These are phyloP conservation scores for Psidium guajava DNA, from an alignment of 345 rosid genomes.

Conservation along the genomic window DNA sequence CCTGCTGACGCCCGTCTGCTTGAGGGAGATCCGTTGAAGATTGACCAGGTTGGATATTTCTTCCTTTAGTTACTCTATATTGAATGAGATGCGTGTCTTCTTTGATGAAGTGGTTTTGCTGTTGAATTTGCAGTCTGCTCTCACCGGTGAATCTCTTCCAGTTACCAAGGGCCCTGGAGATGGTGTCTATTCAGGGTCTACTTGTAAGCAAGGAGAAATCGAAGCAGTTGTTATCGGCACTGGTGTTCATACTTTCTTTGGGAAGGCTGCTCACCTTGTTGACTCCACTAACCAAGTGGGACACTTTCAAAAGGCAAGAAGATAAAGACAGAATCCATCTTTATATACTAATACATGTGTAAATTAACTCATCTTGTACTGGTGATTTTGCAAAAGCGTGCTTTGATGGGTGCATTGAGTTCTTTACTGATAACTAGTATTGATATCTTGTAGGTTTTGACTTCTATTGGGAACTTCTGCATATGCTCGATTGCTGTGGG, in stretches of 20 bases:
- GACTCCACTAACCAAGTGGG: slow-evolving; percentile 99
- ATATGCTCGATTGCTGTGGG: slow-evolving; percentile 95
- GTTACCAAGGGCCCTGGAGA: slow-evolving; percentile 96
- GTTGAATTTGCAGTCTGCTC: slow-evolving; percentile 65
- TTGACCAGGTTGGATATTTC: slow-evolving; percentile 61
- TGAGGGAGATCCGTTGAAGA: slow-evolving; percentile 92
- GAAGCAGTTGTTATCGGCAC: slow-evolving; percentile 97
- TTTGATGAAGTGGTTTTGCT: background rate
- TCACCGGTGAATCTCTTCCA: slow-evolving; percentile 97
- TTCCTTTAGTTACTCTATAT: background rate
- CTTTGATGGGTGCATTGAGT: background rate
- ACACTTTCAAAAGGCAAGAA: slow-evolving; percentile 83
- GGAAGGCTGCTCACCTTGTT: slow-evolving; percentile 97
- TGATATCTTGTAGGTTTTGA: slow-evolving; percentile 59
- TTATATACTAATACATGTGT: background rate
- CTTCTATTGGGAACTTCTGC: slow-evolving; percentile 96
- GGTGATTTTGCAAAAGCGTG: background rate
- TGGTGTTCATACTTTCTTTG: slow-evolving; percentile 96
- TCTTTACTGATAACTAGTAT: background rate
- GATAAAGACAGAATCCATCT: background rate
- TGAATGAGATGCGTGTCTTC: background rate
- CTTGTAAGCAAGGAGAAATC: slow-evolving; percentile 96
- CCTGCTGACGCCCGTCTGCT: slow-evolving; percentile 98
- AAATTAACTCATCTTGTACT: background rate
- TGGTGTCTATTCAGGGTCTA: slow-evolving; percentile 95